phyloP scores from a whole-genome alignment of 768 basidiomycete genomes.

The Chiua virens region DNA sequence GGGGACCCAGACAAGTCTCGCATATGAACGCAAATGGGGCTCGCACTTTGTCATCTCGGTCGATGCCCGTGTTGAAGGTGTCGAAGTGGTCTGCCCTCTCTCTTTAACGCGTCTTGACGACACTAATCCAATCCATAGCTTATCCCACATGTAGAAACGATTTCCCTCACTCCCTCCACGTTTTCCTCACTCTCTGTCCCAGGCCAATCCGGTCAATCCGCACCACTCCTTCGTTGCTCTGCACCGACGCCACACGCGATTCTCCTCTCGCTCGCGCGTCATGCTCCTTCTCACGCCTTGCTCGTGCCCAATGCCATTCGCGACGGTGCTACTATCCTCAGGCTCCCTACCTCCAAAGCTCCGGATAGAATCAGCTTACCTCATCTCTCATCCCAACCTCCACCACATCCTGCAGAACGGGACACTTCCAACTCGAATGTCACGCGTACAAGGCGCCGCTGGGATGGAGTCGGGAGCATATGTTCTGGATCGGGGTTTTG shows the following conservation, averaged over 20 bases:
- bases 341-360: conserved; percentile 81
- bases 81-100: conserved; percentile 64
- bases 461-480: conserved; percentile 42
- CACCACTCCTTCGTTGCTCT: conserved; percentile 41
- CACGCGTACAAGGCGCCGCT: conserved; percentile 3
- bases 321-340: conserved; percentile 78
- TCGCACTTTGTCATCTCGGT: conserved; percentile 80
- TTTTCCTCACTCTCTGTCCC: conserved; percentile 16
- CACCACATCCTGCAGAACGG: too few species aligned
- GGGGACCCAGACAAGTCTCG: conserved; percentile 80
- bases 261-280: conserved; percentile 67
- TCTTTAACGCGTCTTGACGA: not conserved
- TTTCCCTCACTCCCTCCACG: conserved; percentile 55
- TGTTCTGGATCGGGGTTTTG: conserved; percentile 80
- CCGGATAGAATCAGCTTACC: conserved; percentile 57
- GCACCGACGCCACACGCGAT: conserved; percentile 69
- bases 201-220: not conserved
- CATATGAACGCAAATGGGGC: conserved; percentile 81
- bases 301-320: conserved; percentile 79
- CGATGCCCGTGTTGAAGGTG: conserved; percentile 74
- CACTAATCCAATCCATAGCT: conserved; percentile 44
- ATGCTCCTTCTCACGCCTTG: conserved; percentile 70
- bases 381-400: not conserved
- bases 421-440: conserved; percentile 23
- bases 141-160: conserved; percentile 76